A percentile compares a stretch with the other conserved stretches of the same genome.
phyloP scores from a whole-genome alignment of 2,329 filamentous ascomycete species.

The Piedraia hortae region DNA sequence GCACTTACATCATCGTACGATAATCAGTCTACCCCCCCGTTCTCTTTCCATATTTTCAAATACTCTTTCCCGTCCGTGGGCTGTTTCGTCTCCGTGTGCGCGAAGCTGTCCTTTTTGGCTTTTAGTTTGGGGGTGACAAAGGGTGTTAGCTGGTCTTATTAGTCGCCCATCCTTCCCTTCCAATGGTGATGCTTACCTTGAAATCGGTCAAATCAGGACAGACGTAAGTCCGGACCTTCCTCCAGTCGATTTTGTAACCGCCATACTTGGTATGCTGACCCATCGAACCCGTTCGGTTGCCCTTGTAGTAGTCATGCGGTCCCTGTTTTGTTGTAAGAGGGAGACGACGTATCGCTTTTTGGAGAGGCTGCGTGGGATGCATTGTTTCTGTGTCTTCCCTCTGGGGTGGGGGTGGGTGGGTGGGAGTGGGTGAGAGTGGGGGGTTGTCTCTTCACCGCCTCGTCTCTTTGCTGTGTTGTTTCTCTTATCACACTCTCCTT shows the following conservation, averaged over 20 bases:
- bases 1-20: no score
- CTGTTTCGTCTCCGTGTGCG: constrained; percentile 7
- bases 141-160: constrained; percentile 37
- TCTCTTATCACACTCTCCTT: no score
- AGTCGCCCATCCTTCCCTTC: constrained; percentile 1
- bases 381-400: no score
- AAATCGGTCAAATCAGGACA: constrained; percentile 46
- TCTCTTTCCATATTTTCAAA: constrained; percentile 11
- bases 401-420: no score
- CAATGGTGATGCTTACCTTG: constrained; percentile 26
- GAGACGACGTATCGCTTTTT: constrained; percentile 43
- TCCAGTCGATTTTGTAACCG: constrained; percentile 58
- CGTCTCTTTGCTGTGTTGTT: no score
- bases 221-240: constrained; percentile 73
- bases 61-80: constrained; percentile 11
- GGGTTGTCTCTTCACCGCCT: no score
- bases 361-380: constrained; percentile 40
- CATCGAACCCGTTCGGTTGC: constrained; percentile 67
- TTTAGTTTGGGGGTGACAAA: constrained; percentile 41
- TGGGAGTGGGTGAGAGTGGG: no score
- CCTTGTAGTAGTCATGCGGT: constrained; percentile 91
- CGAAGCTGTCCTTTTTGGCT: constrained; percentile 25
- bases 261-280: constrained; percentile 63
- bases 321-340: constrained; percentile 78
- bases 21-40: no score